Conservation (phyloP, 371 early-diverging fungal species). For the Apophysomyces ossiformis region DNA sequence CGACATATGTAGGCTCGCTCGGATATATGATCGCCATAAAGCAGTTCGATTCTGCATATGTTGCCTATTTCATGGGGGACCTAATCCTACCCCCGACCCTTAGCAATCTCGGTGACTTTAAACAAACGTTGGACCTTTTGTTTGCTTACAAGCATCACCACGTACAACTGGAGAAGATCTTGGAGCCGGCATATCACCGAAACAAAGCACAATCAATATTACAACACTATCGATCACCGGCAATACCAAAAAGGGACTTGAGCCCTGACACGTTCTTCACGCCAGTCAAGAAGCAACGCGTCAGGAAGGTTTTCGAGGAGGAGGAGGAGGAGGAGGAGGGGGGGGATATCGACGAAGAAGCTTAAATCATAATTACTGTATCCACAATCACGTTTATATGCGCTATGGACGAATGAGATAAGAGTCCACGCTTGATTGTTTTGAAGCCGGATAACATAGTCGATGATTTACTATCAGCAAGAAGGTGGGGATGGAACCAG, state of each 20-base stretch:
- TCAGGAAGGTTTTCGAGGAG: background rate
- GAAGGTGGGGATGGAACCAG: too few species aligned
- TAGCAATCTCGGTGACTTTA: background rate
- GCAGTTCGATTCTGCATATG: background rate
- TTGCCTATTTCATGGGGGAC: background rate
- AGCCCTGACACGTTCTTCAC: slow-evolving; percentile 14
- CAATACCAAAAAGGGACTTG: background rate
- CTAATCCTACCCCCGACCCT: background rate
- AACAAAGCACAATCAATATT: background rate
- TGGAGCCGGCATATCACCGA: slow-evolving; percentile 6
- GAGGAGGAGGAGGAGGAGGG: background rate
- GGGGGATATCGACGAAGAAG: background rate
- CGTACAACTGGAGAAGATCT: background rate
- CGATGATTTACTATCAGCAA: too few species aligned
- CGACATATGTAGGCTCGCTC: background rate
- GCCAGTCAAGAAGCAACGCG: slow-evolving; percentile 12
- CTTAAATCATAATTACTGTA: too few species aligned
- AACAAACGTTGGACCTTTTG: background rate
- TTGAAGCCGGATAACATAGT: too few species aligned
- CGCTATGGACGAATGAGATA: too few species aligned
- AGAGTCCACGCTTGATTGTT: too few species aligned
- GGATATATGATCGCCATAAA: background rate
- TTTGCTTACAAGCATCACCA: background rate
- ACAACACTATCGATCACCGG: background rate
- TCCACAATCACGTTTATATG: too few species aligned